Evolutionary conservation across 805 yeast genomes (phyloP).

Genomic region (Millerozyma acaciae): DNA sequence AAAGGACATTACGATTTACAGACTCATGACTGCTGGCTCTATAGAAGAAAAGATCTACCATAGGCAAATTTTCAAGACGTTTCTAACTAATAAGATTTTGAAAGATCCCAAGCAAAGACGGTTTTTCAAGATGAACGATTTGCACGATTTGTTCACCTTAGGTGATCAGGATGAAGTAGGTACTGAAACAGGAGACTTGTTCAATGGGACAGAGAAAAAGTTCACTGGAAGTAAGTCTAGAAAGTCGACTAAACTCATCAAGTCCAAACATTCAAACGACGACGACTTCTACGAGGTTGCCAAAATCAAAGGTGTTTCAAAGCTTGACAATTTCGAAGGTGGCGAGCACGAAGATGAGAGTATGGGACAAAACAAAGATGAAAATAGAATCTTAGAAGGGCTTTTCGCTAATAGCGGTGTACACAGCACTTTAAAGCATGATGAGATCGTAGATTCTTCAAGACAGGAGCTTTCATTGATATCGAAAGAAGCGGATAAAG

Average conservation of each 20-base stretch:
- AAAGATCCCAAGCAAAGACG: slow-evolving; percentile 94
- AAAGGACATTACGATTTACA: slow-evolving; percentile 82
- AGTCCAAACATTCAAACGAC: slow-evolving; percentile 36
- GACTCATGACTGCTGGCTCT: slow-evolving; percentile 91
- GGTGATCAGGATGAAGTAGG: slow-evolving; percentile 70
- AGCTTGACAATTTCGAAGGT: slow-evolving; percentile 60
- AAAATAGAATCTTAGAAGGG: slow-evolving; percentile 68
- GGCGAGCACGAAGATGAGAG: slow-evolving; percentile 40
- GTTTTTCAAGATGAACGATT: slow-evolving; percentile 86
- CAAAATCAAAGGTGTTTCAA: slow-evolving; percentile 66
- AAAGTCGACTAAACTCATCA: slow-evolving; percentile 24
- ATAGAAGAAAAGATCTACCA: slow-evolving; percentile 97
- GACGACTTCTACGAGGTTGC: slow-evolving; percentile 71
- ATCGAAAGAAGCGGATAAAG: slow-evolving; percentile 59
- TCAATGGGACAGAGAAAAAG: slow-evolving; percentile 44
- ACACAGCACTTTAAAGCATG: slow-evolving; percentile 76
- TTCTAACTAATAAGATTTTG: slow-evolving; percentile 85
- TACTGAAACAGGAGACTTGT: slow-evolving; percentile 65
- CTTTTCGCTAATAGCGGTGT: slow-evolving; percentile 69
- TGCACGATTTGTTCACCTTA: slow-evolving; percentile 82
- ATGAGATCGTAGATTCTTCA: slow-evolving; percentile 58
- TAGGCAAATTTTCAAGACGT: slow-evolving; percentile 93
- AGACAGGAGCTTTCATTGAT: slow-evolving; percentile 51
- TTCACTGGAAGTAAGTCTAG: slow-evolving; percentile 31
- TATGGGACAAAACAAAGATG: slow-evolving; percentile 40